These are phyloP conservation scores for Glebionis coronaria DNA, from an alignment of 129 eudicot species.

Conservation along the genomic window DNA sequence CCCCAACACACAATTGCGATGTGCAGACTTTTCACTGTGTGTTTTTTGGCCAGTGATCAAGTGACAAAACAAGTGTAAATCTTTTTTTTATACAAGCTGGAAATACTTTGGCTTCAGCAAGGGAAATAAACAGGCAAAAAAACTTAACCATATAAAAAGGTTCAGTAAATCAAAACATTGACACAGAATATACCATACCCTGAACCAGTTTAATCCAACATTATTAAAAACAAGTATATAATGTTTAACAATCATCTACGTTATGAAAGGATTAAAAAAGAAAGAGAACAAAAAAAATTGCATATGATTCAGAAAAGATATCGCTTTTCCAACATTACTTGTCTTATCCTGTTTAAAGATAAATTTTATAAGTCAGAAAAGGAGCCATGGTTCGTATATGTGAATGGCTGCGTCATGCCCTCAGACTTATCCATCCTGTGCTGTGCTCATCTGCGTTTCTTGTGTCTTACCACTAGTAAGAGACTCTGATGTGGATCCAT, in stretches of 20 bases:
- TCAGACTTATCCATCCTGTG: conserved; percentile 14
- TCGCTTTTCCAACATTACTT: not conserved
- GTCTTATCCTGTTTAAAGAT: conserved; percentile 3
- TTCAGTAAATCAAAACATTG: not conserved
- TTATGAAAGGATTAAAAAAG: not conserved
- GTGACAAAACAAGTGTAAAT: conserved; percentile 1
- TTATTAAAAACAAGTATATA: conserved; percentile 5
- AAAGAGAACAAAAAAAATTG: conserved; percentile 6
- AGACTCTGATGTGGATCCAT: conserved; percentile 29
- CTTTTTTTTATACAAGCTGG: not conserved
- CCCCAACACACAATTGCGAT: no score
- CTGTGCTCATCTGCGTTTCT: conserved; percentile 14
- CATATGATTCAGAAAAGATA: conserved; percentile 3
- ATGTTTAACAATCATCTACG: conserved; percentile 6
- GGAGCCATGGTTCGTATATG: conserved; percentile 1
- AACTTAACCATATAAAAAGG: conserved; percentile 24
- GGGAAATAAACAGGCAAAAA: not conserved
- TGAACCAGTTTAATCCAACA: conserved; percentile 14
- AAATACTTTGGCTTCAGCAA: not conserved
- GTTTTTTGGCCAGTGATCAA: not conserved
- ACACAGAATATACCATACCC: not conserved
- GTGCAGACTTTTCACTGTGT: not conserved
- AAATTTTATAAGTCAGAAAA: conserved; percentile 14
- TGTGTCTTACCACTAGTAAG: conserved; percentile 15
- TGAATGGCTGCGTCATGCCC: conserved; percentile 2